Evolutionary conservation across 306 rosid genomes (phyloP), one percentile per base, ranked within the genome.

Genomic region (Acacia crassicarpa): DNA sequence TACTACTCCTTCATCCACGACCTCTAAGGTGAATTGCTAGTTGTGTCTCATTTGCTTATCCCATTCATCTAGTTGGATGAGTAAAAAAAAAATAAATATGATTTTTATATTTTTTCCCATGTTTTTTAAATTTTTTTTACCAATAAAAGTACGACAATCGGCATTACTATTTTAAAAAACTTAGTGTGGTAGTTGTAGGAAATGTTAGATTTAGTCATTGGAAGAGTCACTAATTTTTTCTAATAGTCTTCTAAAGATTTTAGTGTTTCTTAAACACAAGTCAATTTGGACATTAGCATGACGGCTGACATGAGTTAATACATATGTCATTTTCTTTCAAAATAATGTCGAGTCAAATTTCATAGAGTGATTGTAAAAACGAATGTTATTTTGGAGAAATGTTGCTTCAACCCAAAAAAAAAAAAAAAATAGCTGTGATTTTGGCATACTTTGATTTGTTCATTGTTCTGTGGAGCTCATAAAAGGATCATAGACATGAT

Each of bases 1-100:
- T 87, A 90, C 89, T 49, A 92, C 93, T 83, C 92, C 96, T 61
- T 92, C 88, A 44, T 92, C 98, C 51, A 96, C 98, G 74, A 84
- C 94, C 46, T 91, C 87, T 23, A 90, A 92, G 98, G 99, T 88
- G 74, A 72, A 68, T 72, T 38, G 46, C 69, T 65, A 12, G 66
- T 38, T 35, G 41, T 81, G 23, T 48, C 54, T 72, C 25, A 32
- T 62, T 67, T 41, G 27, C 11, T 75, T 51, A 32, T 9, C 33
- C 22, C 66, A 8, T 79, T 74, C 13, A 48, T 48, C 54, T 38
- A 23, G 14, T 20, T 78, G 35, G 35, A 65, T 35, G 10, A 68
- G 7, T 7, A 23, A 0, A 68, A 40, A n/a, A n/a, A 35, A 38
- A 35, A 5, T 66, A 6, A 20, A 2, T 17, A 6, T 1, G 22